Evolutionary conservation across 495 filamentous ascomycete species (phyloP), one percentile per base, ranked within the genome.

Genomic region (Hypoxylon lienhwacheense): DNA sequence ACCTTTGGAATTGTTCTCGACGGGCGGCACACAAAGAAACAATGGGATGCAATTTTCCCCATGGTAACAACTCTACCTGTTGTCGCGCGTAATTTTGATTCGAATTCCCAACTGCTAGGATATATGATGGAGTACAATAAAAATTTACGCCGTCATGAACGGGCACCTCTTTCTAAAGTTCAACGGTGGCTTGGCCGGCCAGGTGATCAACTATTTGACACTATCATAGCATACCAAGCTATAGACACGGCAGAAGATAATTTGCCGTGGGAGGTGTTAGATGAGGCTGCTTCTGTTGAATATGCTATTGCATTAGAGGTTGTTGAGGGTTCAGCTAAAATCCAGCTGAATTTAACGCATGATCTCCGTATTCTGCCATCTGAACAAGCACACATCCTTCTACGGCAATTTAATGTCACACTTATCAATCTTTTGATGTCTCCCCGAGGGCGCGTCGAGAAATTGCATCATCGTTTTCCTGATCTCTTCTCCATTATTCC

Each of bases 1-100:
- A 81, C 78, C 0, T 91, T 89, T 64, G 90, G 89, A 0, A 76
- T 87, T 25, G 87, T 85, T 51, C 73, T 93, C 6, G 89, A 89
- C 2, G 87, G 87, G 2, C 76, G 87, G 6, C 81, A 78, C 20
- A 74, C 79, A 1, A 70, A 80, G 7, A 70, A 70, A 35, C 79
- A 81, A 0, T 71, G 75, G 37, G 53, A 74, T 2, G 76, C 77
- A 12, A 72, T 79, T 10, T 88, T 95, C 41, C 90, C 89, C 7
- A 88, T 84, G 64, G 79, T 95, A 19, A 79, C 80, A 0, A 91
- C 89, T 8, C 52, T 93, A 2, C 90, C 90, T 7, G 77, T 89
- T 1, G 50, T 81, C 6, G 76, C 78, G 15, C 59, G 69, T 11
- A 74, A 83, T 35, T 58, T 62, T 8, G 55, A 69, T 15, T 78